A percentile compares a stretch with the other conserved stretches of the same genome.
Conservation (phyloP, 1,284 basidiomycete genomes). For the Cutaneotrichosporon cutaneum region DNA sequence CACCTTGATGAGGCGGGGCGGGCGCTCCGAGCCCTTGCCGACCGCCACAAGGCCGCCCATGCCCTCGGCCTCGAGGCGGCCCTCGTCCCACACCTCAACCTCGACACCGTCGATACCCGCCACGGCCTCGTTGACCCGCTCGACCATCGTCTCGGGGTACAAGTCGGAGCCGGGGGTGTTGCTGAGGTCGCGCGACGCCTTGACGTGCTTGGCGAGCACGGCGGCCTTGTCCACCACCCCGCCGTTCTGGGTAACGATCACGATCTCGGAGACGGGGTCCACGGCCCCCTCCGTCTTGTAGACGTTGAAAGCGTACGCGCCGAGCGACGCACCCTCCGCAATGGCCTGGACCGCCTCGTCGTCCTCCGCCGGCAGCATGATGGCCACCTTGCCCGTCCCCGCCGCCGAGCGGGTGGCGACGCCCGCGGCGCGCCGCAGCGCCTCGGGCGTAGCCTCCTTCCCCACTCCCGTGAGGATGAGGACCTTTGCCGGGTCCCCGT, state of each 20-base stretch:
- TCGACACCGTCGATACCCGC: constrained; percentile 11
- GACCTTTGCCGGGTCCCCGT: not conserved
- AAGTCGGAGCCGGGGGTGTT: constrained; percentile 19
- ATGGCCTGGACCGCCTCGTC: constrained; percentile 2
- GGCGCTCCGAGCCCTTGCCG: constrained; percentile 19
- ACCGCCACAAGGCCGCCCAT: constrained; percentile 20
- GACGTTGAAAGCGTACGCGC: constrained; percentile 10
- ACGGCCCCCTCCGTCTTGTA: not conserved
- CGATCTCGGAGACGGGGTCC: not conserved
- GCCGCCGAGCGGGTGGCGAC: constrained; percentile 7
- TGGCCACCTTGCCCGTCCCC: constrained; percentile 8
- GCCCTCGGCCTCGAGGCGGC: constrained; percentile 11
- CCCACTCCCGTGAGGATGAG: not conserved
- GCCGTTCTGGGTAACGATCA: not conserved
- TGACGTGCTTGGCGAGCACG: constrained; percentile 17
- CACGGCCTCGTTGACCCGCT: constrained; percentile 11
- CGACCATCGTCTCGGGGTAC: constrained; percentile 17
- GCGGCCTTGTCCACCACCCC: constrained; percentile 13
- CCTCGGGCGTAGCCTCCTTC: constrained; percentile 2
- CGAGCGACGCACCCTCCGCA: constrained; percentile 10
- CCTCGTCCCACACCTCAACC: constrained; percentile 23
- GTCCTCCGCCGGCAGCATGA: constrained; percentile 7
- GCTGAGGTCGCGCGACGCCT: constrained; percentile 19
- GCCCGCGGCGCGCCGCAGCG: constrained; percentile 15
- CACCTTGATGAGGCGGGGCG: constrained; percentile 22